Base-by-base conservation (phyloP, 2,329 filamentous ascomycete genomes). In the Exophiala sideris region DNA sequence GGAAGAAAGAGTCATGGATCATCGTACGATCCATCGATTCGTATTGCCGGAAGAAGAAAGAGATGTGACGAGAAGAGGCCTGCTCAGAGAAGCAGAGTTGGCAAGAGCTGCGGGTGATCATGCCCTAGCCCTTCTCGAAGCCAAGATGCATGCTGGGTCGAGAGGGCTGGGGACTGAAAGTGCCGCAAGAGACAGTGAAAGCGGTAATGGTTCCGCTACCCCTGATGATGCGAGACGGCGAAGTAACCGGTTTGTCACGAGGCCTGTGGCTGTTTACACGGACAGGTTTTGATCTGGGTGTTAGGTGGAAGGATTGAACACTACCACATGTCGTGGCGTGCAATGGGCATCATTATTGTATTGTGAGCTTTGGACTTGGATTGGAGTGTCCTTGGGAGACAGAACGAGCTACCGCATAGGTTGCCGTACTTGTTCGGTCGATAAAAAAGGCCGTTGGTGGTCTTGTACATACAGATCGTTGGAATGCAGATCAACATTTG, bases 21-120 rank as follows among this genome's bases (percentile, higher is more conserved):
- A 96, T 67, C 80, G 92, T n/a, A 85, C 80, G 0, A 81, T 97
- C 3, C 88, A 96, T 70, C 86, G 92, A 0, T 96, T 96, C 65
- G 73, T 96, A 5, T 80, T 84, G 20, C 77, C 83, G 0, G 80
- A 85, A 2, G 85, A 91, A 51, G 89, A 92, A 45, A 68, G 75
- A 76, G 39, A 76, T 67, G 56, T 56, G 18, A 59, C 56, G 3
- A 36, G 62, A 20, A 60, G 58, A 24, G 62, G 62, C 4, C 46
- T 64, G 10, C 45, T 64, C 18, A 60, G 52, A 38, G 55, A 59
- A 45, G 62, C 62, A 2, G 62, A 64, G 41, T 14, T 53, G 14
- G 62, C 61, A 10, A 52, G 60, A 41, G 54, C 55, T 36, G 58
- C 56, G 40, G 62, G 62, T 12, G 60, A 61, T 18, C 52, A 54